Evolutionary conservation across 192 early-diverging fungal species (phyloP).

Genomic region (Backusella liffmaniae): DNA sequence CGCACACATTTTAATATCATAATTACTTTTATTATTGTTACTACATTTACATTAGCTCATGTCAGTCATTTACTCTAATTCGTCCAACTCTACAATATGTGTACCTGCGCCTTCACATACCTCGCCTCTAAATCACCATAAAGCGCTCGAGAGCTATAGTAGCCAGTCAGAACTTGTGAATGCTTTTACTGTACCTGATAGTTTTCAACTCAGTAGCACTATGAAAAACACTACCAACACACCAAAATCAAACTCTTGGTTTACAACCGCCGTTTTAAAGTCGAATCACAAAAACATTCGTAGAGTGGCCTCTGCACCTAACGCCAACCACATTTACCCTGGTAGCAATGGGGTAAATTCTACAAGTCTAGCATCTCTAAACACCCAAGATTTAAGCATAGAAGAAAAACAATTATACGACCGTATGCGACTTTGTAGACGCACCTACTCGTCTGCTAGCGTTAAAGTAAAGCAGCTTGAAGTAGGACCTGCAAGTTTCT

Average conservation of each 20-base stretch:
- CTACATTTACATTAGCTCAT: conserved; percentile 66
- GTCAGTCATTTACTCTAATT: conserved; percentile 42
- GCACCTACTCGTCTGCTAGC: conserved; percentile 80
- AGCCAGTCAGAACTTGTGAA: not conserved
- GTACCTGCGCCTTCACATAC: not conserved
- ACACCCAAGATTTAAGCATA: not conserved
- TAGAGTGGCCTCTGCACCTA: conserved; percentile 53
- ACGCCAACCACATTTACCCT: conserved; percentile 37
- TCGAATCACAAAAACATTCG: conserved; percentile 38
- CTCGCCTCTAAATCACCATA: not conserved
- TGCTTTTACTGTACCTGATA: conserved; percentile 16
- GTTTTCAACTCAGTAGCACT: not conserved
- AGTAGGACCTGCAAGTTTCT: conserved; percentile 86
- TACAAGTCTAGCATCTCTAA: not conserved
- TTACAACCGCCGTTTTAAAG: conserved; percentile 16
- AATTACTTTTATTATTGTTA: conserved; percentile 24
- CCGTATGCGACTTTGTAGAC: conserved; percentile 44
- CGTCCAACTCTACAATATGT: conserved; percentile 24
- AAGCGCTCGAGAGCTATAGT: not conserved
- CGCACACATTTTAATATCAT: not conserved
- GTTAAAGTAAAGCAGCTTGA: conserved; percentile 79
- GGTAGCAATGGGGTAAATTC: not conserved
- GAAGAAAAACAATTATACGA: conserved; percentile 15
- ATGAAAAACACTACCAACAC: not conserved
- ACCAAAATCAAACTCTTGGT: conserved; percentile 32